Percentiles rank a stretch among this genome's conserved stretches.
These are phyloP conservation scores for Metarhizium robertsii DNA, from an alignment of 2,329 filamentous ascomycete species.

Conservation along the genomic window DNA sequence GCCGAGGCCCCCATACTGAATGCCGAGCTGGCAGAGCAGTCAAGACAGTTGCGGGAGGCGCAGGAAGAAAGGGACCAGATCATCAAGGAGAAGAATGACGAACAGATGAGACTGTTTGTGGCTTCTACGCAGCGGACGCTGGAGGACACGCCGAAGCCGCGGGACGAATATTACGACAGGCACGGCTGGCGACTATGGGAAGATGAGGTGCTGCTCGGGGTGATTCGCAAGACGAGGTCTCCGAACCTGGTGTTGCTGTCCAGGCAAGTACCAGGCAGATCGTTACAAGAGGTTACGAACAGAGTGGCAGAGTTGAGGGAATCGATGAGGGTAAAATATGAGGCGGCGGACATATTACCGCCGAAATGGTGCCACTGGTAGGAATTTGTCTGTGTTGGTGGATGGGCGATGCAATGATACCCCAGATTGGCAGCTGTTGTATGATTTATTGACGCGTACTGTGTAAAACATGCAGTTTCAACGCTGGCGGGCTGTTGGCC, in stretches of 20 bases:
- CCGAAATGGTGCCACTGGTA: slow-evolving; percentile 16
- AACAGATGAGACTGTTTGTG: slow-evolving; percentile 11
- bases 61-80: slow-evolving; percentile 4
- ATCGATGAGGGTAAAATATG: slow-evolving; percentile 12
- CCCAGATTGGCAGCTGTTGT: neutral
- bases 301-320: slow-evolving; percentile 13
- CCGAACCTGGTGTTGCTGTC: slow-evolving; percentile 9
- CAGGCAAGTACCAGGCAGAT: slow-evolving; percentile 10
- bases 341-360: slow-evolving; percentile 9
- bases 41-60: neutral
- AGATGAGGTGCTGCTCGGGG: slow-evolving; percentile 16
- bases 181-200: slow-evolving; percentile 18
- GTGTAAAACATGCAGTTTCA: neutral
- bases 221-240: slow-evolving; percentile 12
- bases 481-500: neutral
- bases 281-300: slow-evolving; percentile 10
- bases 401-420: neutral
- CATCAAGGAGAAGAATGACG: slow-evolving; percentile 1
- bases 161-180: slow-evolving; percentile 11
- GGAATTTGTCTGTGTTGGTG: neutral
- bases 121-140: slow-evolving; percentile 9
- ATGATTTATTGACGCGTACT: neutral
- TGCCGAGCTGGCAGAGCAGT: neutral
- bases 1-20: neutral
- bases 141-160: neutral